Percentiles rank a stretch among this genome's conserved stretches.
Conservation (phyloP, 306 rosid species). For the Prunus mira region DNA sequence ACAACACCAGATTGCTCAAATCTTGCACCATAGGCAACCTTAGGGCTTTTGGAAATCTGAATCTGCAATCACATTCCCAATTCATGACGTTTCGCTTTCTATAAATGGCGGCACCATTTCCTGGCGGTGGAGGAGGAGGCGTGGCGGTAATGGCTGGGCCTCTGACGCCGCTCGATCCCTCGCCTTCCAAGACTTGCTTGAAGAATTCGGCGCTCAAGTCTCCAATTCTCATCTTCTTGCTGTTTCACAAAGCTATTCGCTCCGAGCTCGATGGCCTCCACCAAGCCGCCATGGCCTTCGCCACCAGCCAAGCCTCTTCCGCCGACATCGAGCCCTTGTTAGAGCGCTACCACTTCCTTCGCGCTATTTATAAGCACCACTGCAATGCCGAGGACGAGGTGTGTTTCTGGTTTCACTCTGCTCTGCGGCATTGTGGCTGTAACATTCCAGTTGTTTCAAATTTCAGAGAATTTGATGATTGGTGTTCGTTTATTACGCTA, state of each 20-base stretch:
- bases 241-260: slow-evolving; percentile 49
- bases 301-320: slow-evolving; percentile 5
- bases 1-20: background rate
- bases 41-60: slow-evolving; percentile 25
- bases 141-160: slow-evolving; percentile 40
- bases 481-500: background rate
- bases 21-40: background rate
- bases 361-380: slow-evolving; percentile 26
- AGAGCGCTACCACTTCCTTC: slow-evolving; percentile 21
- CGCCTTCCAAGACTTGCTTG: slow-evolving; percentile 20
- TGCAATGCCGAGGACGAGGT: slow-evolving; percentile 34
- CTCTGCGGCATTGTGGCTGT: background rate
- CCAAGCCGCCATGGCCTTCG: slow-evolving; percentile 34
- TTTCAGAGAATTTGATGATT: background rate
- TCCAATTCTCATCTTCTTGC: slow-evolving; percentile 44
- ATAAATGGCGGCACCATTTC: slow-evolving; percentile 47
- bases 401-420: background rate
- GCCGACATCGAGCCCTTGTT: slow-evolving; percentile 16
- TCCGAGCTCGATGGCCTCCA: slow-evolving; percentile 48
- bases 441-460: background rate
- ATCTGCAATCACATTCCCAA: slow-evolving; percentile 22
- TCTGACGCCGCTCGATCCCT: slow-evolving; percentile 26
- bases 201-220: slow-evolving; percentile 31
- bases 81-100: background rate
- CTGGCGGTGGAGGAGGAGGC: slow-evolving; percentile 33